Conservation (phyloP, 2,329 filamentous ascomycete genomes). For the Alternaria hordeiaustralica region DNA sequence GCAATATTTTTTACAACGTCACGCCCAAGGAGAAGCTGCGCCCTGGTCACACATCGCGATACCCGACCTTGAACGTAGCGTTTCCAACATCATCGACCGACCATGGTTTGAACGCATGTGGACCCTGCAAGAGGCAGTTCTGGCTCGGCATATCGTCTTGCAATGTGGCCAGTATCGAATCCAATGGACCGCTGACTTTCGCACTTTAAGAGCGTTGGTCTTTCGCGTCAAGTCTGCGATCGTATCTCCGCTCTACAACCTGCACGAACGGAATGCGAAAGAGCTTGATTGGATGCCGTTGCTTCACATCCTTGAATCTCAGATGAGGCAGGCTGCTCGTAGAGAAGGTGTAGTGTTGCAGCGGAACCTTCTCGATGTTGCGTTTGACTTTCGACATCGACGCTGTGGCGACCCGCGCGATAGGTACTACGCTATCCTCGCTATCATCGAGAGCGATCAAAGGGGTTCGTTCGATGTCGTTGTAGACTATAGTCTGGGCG, state of each 20-base stretch:
- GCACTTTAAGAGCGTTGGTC: background rate
- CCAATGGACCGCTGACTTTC: background rate
- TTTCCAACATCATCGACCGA: background rate
- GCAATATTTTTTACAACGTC: background rate
- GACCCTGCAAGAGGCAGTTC: background rate
- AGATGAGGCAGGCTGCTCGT: background rate
- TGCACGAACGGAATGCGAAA: accelerated
- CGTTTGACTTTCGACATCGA: background rate
- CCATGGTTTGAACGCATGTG: background rate
- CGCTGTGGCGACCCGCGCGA: background rate
- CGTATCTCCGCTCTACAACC: background rate
- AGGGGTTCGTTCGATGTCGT: background rate
- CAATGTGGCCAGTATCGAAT: background rate
- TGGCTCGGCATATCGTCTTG: background rate
- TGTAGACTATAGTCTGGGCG: background rate
- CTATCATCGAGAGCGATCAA: background rate
- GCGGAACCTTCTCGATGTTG: background rate
- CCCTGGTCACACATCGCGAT: background rate
- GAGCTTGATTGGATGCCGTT: background rate
- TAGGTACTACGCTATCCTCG: background rate
- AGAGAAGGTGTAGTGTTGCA: background rate
- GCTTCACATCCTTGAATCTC: background rate
- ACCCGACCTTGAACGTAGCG: background rate
- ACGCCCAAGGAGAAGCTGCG: background rate
- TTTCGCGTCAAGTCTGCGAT: background rate